Conservation (phyloP, 768 basidiomycete genomes). For the Xanthoconium stramineum region DNA sequence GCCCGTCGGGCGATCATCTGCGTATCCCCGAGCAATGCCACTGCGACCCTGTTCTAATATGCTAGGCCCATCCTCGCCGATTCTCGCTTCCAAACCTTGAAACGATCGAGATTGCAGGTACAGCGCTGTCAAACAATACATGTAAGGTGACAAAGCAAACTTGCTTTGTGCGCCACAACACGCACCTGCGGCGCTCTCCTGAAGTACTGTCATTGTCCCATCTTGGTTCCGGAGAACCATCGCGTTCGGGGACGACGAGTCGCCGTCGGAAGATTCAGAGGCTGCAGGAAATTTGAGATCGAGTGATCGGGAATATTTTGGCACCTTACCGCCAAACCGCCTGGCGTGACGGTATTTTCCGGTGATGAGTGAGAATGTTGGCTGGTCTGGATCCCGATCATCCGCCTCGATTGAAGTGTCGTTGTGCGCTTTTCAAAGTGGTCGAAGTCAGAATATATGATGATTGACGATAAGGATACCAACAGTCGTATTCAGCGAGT, state of each 20-base stretch:
- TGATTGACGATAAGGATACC: conserved; percentile 2
- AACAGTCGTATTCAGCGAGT: conserved; percentile 36
- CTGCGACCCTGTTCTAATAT: conserved; percentile 84
- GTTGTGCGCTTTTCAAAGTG: conserved; percentile 3
- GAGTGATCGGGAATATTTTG: not conserved
- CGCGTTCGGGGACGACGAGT: conserved; percentile 34
- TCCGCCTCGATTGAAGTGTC: conserved; percentile 24
- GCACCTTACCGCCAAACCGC: conserved; percentile 49
- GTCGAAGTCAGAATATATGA: not conserved
- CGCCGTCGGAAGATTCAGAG: conserved; percentile 14
- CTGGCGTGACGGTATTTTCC: conserved; percentile 82
- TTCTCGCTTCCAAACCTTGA: conserved; percentile 73
- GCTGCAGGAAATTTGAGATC: conserved; percentile 8
- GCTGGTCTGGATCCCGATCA: conserved; percentile 62
- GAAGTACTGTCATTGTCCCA: conserved; percentile 47
- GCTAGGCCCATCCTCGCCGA: conserved; percentile 77
- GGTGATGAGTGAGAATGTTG: conserved; percentile 81
- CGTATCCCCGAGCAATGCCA: conserved; percentile 87
- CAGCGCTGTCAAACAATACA: conserved; percentile 42
- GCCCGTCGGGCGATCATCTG: conserved; percentile 39
- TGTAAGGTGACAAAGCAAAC: conserved; percentile 2
- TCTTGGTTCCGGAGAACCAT: conserved; percentile 66
- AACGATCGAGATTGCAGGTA: conserved; percentile 75
- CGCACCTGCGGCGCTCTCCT: conserved; percentile 68
- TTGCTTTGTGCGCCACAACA: conserved; percentile 28